These are phyloP conservation scores for Daldinia grandis DNA, from an alignment of 495 filamentous ascomycete species.

Conservation along the genomic window DNA sequence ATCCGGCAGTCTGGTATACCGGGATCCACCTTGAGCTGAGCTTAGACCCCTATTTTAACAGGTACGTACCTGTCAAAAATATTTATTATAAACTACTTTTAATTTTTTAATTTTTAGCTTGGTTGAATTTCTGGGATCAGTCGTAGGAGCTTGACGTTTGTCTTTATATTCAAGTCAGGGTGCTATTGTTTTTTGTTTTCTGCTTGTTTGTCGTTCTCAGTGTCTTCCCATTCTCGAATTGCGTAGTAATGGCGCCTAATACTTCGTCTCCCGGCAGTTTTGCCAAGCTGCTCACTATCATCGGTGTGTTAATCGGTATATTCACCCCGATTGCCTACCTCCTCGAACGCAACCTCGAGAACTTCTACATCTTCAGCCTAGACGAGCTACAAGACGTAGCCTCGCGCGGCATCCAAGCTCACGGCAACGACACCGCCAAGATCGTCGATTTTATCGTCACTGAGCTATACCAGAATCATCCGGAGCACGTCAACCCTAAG, in stretches of 20 bases:
- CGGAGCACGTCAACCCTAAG: conserved; percentile 63
- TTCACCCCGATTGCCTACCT: conserved; percentile 67
- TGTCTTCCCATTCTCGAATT: background rate
- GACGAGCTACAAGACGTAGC: conserved; percentile 74
- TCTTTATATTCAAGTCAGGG: background rate
- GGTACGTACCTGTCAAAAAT: conserved; percentile 16
- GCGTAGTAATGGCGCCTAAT: conserved; percentile 16
- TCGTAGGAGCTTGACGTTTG: background rate
- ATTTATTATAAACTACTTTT: background rate
- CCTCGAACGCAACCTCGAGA: conserved; percentile 72
- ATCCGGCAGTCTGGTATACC: conserved; percentile 34
- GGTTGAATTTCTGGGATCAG: background rate
- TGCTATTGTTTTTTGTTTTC: background rate
- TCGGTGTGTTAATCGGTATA: conserved; percentile 68
- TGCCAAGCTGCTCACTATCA: conserved; percentile 57
- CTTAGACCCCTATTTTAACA: conserved; percentile 28
- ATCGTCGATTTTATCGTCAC: conserved; percentile 72
- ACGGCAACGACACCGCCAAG: conserved; percentile 75
- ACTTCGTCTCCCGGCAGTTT: conserved; percentile 40
- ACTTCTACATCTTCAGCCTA: conserved; percentile 79
- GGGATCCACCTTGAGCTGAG: background rate
- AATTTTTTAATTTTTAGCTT: background rate
- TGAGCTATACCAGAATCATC: conserved; percentile 58
- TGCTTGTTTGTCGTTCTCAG: background rate
- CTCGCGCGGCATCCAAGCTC: conserved; percentile 66